A percentile compares a stretch with the other conserved stretches of the same genome.
Conservation (phyloP, 495 filamentous ascomycete species). For the Schizothecium vesticola region DNA sequence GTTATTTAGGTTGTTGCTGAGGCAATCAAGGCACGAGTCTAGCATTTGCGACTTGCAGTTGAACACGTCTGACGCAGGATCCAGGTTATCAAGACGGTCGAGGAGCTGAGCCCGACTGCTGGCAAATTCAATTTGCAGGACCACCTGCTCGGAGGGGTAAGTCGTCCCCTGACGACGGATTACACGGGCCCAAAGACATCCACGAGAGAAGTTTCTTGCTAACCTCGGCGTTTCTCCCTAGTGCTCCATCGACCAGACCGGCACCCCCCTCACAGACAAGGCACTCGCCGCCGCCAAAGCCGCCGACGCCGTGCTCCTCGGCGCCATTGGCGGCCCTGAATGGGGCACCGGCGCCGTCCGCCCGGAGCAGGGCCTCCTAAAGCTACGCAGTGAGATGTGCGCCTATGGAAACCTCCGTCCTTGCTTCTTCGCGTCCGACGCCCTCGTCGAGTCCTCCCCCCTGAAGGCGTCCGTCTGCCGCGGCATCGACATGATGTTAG, state of each 20-base stretch:
- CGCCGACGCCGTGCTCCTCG: conserved; percentile 88
- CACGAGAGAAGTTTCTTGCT: no score
- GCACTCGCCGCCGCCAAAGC: conserved; percentile 80
- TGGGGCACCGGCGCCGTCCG: conserved; percentile 89
- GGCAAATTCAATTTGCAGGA: conserved; percentile 84
- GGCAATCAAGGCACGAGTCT: conserved; percentile 90
- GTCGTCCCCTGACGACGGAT: conserved; percentile 42
- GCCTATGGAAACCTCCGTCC: conserved; percentile 97
- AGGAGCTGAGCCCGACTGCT: conserved; percentile 59
- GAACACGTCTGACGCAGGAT: no score
- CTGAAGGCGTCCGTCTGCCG: conserved; percentile 81
- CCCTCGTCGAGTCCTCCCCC: conserved; percentile 80
- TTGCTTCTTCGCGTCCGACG: conserved; percentile 90
- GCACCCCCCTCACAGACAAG: conserved; percentile 72
- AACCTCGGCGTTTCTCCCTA: conserved; percentile 24
- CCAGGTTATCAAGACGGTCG: conserved; percentile 74
- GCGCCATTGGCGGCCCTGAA: conserved; percentile 95
- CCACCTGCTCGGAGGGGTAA: conserved; percentile 87
- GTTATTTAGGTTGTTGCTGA: conserved; percentile 50
- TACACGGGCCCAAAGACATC: no score
- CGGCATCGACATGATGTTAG: conserved; percentile 88
- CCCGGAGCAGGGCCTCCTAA: conserved; percentile 90
- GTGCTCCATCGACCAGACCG: conserved; percentile 83
- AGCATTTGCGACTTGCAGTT: conserved; percentile 10
- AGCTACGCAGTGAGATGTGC: conserved; percentile 86